Conservation (phyloP, 192 early-diverging fungal genomes). For the Oehlia diaphana region DNA sequence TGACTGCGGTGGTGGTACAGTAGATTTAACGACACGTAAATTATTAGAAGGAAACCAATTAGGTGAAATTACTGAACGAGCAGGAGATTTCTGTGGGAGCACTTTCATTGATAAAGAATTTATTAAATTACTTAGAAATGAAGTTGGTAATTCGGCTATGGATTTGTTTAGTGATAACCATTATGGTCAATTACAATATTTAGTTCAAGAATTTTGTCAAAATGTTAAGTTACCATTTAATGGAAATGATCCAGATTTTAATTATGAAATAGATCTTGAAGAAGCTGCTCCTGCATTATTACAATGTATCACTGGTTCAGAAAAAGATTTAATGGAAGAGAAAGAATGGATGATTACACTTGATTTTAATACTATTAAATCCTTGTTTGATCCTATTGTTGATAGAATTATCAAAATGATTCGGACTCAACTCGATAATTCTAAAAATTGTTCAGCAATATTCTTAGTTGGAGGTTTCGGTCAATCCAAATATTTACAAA, state of each 20-base stretch:
- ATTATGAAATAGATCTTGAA: too few species aligned
- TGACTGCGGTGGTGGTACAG: constrained; percentile 60
- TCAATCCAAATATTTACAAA: constrained; percentile 49
- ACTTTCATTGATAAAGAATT: constrained; percentile 16
- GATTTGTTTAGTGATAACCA: not conserved
- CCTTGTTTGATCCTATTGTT: constrained; percentile 59
- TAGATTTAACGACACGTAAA: constrained; percentile 47
- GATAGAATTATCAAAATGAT: constrained; percentile 53
- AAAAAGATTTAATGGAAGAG: constrained; percentile 38
- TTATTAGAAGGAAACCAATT: not conserved
- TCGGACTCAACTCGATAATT: constrained; percentile 49
- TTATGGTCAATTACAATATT: constrained; percentile 21
- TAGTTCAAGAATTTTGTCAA: constrained; percentile 1
- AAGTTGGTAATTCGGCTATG: not conserved
- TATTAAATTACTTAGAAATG: not conserved
- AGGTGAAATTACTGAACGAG: not conserved
- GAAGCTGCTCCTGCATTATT: not conserved
- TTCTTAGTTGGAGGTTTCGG: constrained; percentile 59
- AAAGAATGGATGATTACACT: constrained; percentile 43
- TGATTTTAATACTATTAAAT: constrained; percentile 41
- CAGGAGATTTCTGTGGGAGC: not conserved
- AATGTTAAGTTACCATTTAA: not conserved
- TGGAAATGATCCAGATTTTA: not conserved
- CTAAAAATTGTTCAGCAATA: constrained; percentile 45
- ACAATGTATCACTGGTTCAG: not conserved